Conservation (phyloP, 2,329 filamentous ascomycete genomes). For the Verticillium albo-atrum region DNA sequence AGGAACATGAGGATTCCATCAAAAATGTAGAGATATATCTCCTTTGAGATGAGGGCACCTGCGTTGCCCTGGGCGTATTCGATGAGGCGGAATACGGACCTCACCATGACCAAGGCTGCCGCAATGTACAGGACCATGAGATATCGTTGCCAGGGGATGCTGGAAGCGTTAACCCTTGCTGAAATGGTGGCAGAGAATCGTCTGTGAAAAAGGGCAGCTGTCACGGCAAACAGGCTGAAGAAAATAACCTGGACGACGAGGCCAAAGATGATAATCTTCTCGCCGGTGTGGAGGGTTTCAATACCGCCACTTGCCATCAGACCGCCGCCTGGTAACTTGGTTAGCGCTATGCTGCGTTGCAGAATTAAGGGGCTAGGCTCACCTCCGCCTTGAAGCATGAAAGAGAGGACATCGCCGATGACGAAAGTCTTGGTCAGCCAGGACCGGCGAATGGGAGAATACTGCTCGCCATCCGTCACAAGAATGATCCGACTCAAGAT, state of each 20-base stretch:
- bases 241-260: conserved; percentile 46
- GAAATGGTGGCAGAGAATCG: background rate
- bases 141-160: conserved; percentile 15
- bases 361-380: background rate
- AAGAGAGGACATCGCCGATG: conserved; percentile 41
- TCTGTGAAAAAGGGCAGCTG: conserved; percentile 35
- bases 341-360: background rate
- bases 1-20: conserved; percentile 22
- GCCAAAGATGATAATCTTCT: conserved; percentile 41
- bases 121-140: conserved; percentile 36
- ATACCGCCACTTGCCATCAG: conserved; percentile 7
- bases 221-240: conserved; percentile 43
- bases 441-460: conserved; percentile 34
- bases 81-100: conserved; percentile 41
- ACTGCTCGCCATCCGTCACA: conserved; percentile 29
- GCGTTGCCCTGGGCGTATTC: conserved; percentile 41
- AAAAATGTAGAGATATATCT: conserved; percentile 37
- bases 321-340: conserved; percentile 1
- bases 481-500: conserved; percentile 34
- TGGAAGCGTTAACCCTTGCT: background rate
- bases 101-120: conserved; percentile 40
- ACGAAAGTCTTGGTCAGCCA: conserved; percentile 49
- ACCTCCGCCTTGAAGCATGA: conserved; percentile 20
- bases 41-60: conserved; percentile 37
- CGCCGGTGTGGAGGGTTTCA: conserved; percentile 17